Evolutionary conservation across 176 grass and related monocot genomes (phyloP), one percentile per base, ranked within the genome.

Genomic region (Aegilops tauschii): DNA sequence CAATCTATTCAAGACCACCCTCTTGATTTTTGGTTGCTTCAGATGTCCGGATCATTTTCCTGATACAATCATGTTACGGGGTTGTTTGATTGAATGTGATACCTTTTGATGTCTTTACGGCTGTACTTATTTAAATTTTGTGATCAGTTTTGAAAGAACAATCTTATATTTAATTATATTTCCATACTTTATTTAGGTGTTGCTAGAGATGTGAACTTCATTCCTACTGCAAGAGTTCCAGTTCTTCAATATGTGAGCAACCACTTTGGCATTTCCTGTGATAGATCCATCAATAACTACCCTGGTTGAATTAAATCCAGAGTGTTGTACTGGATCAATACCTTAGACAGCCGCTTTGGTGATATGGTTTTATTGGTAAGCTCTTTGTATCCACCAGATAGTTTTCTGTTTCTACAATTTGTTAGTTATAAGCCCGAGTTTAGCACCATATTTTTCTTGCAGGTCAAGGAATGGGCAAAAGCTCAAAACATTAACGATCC

Each of bases 401-500:
- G 11, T 84, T 76, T 37, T 77, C 78, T 64, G 36, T 21, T 78
- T 61, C 14, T 6, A 29, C 12, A 13, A 17, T 68, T 28, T 69
- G 83, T 83, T 87, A 72, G 58, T 76, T 35, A 56, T 35, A 42
- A 79, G 13, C 16, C 4, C 58, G 58, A 84, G 20, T 10, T 92
- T 76, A 58, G 17, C 36, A 74, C 67, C 27, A 84, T 74, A 67
- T 35, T 88, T 88, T 89, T 25, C 17, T 17, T 92, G 65, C 90
- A 98, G 96, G 89, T 90, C 34, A 98, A 98, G 82, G 96, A 95
- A 88, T 98, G 96, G 93, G 96, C 96, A 12, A 98, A 98, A 93
- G 88, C 93, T 75, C 93, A 95, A 86, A 85, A 90, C 44, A 98
- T 98, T 18, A 98, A 98, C 40, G 90, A 98, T 88, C 85, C 96